Percentiles rank a stretch among this genome's conserved stretches.
Evolutionary conservation across 2,329 filamentous ascomycete genomes (phyloP).

Genomic region (Nectriaceae sp.): DNA sequence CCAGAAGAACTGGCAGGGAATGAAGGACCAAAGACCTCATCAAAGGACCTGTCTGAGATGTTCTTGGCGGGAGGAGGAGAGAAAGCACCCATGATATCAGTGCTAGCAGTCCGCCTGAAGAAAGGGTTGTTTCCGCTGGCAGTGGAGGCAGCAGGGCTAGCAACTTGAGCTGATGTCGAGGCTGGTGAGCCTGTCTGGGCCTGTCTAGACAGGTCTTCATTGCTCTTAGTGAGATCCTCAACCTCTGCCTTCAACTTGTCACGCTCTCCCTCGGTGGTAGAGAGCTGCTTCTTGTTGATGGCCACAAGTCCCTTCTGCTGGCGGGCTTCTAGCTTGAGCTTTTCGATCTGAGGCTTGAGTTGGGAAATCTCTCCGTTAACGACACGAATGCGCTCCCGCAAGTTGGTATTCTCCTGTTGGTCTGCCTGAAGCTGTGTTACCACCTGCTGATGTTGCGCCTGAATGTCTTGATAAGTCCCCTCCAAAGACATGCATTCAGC

Average conservation of each 20-base stretch:
- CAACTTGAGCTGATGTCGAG: slow-evolving; percentile 51
- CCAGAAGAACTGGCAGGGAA: slow-evolving; percentile 49
- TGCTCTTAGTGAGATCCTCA: slow-evolving; percentile 65
- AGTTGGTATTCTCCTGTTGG: slow-evolving; percentile 79
- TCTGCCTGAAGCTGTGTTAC: slow-evolving; percentile 76
- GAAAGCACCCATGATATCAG: slow-evolving; percentile 59
- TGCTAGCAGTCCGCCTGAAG: slow-evolving; percentile 72
- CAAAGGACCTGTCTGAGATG: slow-evolving; percentile 70
- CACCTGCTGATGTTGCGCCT: slow-evolving; percentile 79
- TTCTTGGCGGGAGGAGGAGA: slow-evolving; percentile 48
- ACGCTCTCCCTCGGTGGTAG: slow-evolving; percentile 83
- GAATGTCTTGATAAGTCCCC: slow-evolving; percentile 76
- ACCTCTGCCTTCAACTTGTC: slow-evolving; percentile 85
- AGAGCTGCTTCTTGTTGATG: slow-evolving; percentile 97
- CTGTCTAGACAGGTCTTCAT: slow-evolving; percentile 58
- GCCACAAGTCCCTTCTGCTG: slow-evolving; percentile 96
- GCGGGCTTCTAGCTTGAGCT: slow-evolving; percentile 85
- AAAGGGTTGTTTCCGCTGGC: slow-evolving; percentile 91
- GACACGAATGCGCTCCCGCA: slow-evolving; percentile 86
- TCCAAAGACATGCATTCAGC: slow-evolving; percentile 83
- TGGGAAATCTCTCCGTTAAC: slow-evolving; percentile 81
- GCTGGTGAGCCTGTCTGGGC: slow-evolving; percentile 53
- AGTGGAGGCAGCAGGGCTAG: slow-evolving; percentile 69
- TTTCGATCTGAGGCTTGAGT: slow-evolving; percentile 89
- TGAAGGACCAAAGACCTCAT: slow-evolving; percentile 81